Base-by-base conservation (phyloP, 1,284 basidiomycete species). In the Sporisorium reilianum region DNA sequence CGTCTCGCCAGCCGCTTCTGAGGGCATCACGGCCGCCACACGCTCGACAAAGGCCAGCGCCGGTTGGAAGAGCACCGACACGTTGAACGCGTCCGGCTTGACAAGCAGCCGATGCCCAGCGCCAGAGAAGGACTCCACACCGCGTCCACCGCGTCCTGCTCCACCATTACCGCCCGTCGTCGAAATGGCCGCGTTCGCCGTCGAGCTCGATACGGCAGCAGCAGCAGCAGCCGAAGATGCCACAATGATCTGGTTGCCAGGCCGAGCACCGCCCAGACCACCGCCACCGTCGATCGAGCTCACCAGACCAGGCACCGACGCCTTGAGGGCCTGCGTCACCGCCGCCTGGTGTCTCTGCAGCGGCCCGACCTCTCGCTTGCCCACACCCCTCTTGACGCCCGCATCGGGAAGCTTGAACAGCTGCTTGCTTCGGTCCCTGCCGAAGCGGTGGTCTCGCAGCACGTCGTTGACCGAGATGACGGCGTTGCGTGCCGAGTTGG, bases 391-490 rank as follows among this genome's bases (percentile, higher is more conserved):
- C 49, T 56, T 55, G 41, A 52, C 48, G 8, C 55, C 64, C 5
- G 77, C 34, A 55, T 98, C 95, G 34, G 90, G 89, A 79, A 99
- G 94, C 54, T 93, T 91, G 88, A 97, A 99, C 52, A 97, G 89
- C 66, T 75, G 64, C 65, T 79, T 80, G 20, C 51, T 56, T 16
- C 69, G 52, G 45, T 84, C 81, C 8, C 82, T 58, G 12, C 78
- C 77, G 52, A 73, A 81, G 18, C 68, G 57, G 12, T 75, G 66
- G 30, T 68, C 58, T 18, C 80, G 63, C 38, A 99, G 88, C 11
- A 95, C 91, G 80, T 98, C 96, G 79, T 97, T 97, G 85, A 99
- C 93, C 3, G 95, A 95, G 6, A 91, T 90, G 55, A 97, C 92
- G 2, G 93, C 92, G 82, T 95, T 95, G 42, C 94, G 88, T 7